A percentile compares a stretch with the other conserved stretches of the same genome.
These are phyloP conservation scores for Skeletonema marinoi DNA, from an alignment of 108 stramenopile genomes.

Conservation along the genomic window DNA sequence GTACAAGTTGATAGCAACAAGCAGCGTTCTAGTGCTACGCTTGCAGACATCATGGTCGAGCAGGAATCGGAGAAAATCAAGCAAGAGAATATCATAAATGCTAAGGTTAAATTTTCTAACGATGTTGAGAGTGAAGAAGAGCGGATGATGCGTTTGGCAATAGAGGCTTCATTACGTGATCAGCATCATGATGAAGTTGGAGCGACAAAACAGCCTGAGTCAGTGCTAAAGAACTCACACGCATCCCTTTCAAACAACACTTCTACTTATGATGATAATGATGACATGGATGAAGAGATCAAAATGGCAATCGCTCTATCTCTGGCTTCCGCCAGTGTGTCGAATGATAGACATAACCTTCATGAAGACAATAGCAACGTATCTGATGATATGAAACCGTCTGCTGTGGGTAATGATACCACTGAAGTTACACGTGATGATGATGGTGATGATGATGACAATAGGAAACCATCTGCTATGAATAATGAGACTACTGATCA, in stretches of 20 bases:
- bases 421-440: not conserved
- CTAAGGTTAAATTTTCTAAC: constrained; percentile 15
- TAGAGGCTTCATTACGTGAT: constrained; percentile 36
- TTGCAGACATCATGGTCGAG: constrained; percentile 29
- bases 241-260: not conserved
- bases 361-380: not conserved
- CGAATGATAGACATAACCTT: not conserved
- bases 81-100: not conserved
- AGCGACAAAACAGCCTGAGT: not conserved
- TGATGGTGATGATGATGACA: too few relatives aligned
- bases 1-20: not conserved
- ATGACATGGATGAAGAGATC: constrained; percentile 45
- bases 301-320: constrained; percentile 43
- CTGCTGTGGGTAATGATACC: not conserved
- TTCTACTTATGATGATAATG: too few relatives aligned
- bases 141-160: constrained; percentile 34
- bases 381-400: not conserved
- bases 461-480: too few relatives aligned
- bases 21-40: not conserved
- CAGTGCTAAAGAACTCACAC: not conserved
- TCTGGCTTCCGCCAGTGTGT: constrained; percentile 2
- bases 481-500: too few relatives aligned
- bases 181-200: constrained; percentile 1
- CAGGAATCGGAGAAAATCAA: constrained; percentile 10
- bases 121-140: constrained; percentile 37